Evolutionary conservation across 1,139 yeast genomes (phyloP).

Genomic region (Yamadazyma diospyri): DNA sequence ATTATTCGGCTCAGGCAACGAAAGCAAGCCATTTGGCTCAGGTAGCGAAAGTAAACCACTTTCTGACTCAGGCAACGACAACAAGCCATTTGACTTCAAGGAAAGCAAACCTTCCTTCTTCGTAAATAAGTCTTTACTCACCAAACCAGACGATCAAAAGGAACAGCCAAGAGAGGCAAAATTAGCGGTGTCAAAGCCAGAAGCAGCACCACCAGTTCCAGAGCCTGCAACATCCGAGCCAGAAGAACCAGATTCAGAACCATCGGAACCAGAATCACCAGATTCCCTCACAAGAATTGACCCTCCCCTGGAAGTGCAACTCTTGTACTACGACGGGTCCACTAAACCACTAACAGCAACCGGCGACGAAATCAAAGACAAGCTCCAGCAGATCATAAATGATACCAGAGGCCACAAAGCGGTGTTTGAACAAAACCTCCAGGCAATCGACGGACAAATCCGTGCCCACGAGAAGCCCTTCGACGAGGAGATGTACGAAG

Average conservation of each 20-base stretch:
- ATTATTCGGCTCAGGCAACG: too few species aligned
- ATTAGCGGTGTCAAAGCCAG: too few species aligned
- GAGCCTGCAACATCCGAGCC: too few species aligned
- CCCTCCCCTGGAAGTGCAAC: constrained; percentile 1
- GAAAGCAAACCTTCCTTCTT: too few species aligned
- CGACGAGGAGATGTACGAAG: constrained; percentile 2
- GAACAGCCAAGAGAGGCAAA: too few species aligned
- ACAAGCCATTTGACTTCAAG: too few species aligned
- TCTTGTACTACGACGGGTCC: constrained; percentile 7
- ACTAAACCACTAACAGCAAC: constrained; percentile 2
- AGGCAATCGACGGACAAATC: constrained; percentile 2
- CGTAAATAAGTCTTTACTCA: background rate
- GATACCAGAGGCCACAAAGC: constrained; percentile 19
- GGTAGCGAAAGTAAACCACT: too few species aligned
- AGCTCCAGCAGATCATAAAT: constrained; percentile 16
- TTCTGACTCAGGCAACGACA: too few species aligned
- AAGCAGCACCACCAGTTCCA: too few species aligned
- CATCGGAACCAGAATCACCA: background rate
- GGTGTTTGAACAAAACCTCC: constrained; percentile 15
- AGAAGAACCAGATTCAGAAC: background rate
- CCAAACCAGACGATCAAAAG: constrained; percentile 1
- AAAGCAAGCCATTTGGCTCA: too few species aligned
- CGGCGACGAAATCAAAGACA: constrained; percentile 11
- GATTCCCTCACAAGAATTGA: background rate
- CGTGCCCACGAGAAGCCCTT: background rate